Conservation (phyloP, 78 protist species). For the Anaeramoeba ignava region DNA sequence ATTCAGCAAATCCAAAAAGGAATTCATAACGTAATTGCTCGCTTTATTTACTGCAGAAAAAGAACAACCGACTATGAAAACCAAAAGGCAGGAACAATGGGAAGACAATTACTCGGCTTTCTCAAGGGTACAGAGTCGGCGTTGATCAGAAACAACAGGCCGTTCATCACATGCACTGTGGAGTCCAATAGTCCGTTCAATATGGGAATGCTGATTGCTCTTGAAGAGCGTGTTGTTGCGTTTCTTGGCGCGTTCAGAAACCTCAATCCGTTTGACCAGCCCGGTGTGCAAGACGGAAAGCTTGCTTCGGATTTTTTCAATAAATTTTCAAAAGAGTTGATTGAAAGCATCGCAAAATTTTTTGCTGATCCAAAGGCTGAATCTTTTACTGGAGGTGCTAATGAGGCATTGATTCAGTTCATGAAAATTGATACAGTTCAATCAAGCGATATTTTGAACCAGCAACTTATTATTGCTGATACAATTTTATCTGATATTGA, state of each 20-base stretch:
- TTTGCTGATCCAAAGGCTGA: too few species aligned
- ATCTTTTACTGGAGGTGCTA: too few species aligned
- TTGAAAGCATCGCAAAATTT: too few species aligned
- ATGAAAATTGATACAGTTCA: too few species aligned
- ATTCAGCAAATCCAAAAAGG: conserved; percentile 50
- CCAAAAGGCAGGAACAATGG: conserved; percentile 34
- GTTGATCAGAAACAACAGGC: conserved; percentile 13
- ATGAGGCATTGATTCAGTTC: too few species aligned
- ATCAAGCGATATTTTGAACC: too few species aligned
- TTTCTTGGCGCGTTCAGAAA: conserved; percentile 25
- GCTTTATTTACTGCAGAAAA: conserved; percentile 27
- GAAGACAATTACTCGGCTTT: conserved; percentile 38
- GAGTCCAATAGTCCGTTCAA: conserved; percentile 12
- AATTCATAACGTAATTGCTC: conserved; percentile 20
- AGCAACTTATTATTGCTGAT: too few species aligned
- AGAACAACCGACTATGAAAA: conserved; percentile 21
- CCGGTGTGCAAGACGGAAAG: conserved; percentile 32
- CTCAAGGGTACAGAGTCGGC: conserved; percentile 36
- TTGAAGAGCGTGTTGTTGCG: conserved; percentile 41
- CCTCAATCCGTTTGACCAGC: conserved; percentile 43
- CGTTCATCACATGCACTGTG: conserved; percentile 10
- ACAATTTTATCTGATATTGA: too few species aligned
- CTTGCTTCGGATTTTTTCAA: background rate
- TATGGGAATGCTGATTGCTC: conserved; percentile 45
- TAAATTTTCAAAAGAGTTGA: background rate